Percentiles rank a stretch among this genome's conserved stretches.
Evolutionary conservation across 768 basidiomycete species (phyloP).

Genomic region (Sporobolomyces roseus): DNA sequence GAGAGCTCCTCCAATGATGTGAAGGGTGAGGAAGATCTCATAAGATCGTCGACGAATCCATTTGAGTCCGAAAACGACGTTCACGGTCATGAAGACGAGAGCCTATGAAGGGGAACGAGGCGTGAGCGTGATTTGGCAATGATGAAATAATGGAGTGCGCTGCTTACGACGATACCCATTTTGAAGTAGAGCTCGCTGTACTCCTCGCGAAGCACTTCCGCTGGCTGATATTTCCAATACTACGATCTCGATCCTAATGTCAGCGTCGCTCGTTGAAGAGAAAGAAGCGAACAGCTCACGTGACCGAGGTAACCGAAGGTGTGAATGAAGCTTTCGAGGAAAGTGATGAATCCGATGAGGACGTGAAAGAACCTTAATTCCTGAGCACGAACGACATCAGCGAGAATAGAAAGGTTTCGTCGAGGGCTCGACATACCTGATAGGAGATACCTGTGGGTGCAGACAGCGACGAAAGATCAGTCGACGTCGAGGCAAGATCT

Average conservation of each 20-base stretch:
- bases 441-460: conserved; percentile 27
- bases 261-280: too few species aligned
- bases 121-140: too few species aligned
- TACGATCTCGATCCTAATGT: too few species aligned
- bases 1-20: conserved; percentile 31
- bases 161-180: conserved; percentile 10
- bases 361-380: conserved; percentile 32
- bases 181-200: conserved; percentile 23
- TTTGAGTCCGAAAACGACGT: conserved; percentile 18
- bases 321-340: conserved; percentile 30
- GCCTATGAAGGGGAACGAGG: conserved; percentile 7
- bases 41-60: conserved; percentile 23
- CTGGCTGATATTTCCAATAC: not conserved
- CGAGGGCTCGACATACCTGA: not conserved
- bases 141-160: not conserved
- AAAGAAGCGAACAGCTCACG: conserved; percentile 1
- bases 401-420: too few species aligned
- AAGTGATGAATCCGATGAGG: conserved; percentile 16
- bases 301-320: conserved; percentile 24
- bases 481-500: too few species aligned
- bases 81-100: conserved; percentile 26
- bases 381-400: not conserved
- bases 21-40: conserved; percentile 35
- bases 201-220: conserved; percentile 11
- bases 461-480: too few species aligned